phyloP scores from a whole-genome alignment of 106 monocot genomes.

The Chionographis japonica region DNA sequence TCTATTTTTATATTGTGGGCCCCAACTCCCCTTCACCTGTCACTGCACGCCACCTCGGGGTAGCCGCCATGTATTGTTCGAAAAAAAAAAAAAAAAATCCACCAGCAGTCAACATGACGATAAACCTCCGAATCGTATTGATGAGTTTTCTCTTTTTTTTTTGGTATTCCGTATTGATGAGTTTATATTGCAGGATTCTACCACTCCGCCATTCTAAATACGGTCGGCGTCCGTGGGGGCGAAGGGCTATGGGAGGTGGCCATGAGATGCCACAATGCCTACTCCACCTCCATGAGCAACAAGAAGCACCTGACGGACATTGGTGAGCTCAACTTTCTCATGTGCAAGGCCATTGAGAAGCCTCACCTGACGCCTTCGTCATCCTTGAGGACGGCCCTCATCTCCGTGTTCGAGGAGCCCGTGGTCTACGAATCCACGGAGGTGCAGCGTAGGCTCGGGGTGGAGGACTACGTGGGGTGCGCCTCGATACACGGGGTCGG shows the following conservation, averaged over 20 bases:
- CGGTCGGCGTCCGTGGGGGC: slow-evolving; percentile 35
- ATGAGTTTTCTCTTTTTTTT: too few species aligned
- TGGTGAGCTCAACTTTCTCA: slow-evolving; percentile 74
- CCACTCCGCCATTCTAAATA: slow-evolving; percentile 70
- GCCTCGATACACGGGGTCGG: slow-evolving; percentile 79
- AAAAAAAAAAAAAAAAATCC: too few species aligned
- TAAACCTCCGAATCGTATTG: too few species aligned
- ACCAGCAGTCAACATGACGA: too few species aligned
- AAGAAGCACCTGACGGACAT: slow-evolving; percentile 82
- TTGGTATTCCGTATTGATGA: too few species aligned
- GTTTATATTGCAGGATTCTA: slow-evolving; percentile 58
- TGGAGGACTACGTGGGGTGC: slow-evolving; percentile 65
- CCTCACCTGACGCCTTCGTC: slow-evolving; percentile 66
- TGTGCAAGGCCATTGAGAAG: slow-evolving; percentile 86
- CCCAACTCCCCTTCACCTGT: too few species aligned
- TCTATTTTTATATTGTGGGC: too few species aligned
- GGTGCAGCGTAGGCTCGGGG: slow-evolving; percentile 21
- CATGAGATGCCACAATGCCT: slow-evolving; percentile 43
- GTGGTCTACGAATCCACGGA: slow-evolving; percentile 24
- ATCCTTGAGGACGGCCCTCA: slow-evolving; percentile 60
- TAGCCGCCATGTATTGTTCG: too few species aligned
- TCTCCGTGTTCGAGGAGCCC: slow-evolving; percentile 79
- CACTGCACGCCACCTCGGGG: too few species aligned
- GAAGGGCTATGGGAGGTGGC: slow-evolving; percentile 82
- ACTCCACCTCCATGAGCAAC: slow-evolving; percentile 35